Base-by-base conservation (phyloP, 2,329 filamentous ascomycete species). In the Cryphonectria carpinicola region DNA sequence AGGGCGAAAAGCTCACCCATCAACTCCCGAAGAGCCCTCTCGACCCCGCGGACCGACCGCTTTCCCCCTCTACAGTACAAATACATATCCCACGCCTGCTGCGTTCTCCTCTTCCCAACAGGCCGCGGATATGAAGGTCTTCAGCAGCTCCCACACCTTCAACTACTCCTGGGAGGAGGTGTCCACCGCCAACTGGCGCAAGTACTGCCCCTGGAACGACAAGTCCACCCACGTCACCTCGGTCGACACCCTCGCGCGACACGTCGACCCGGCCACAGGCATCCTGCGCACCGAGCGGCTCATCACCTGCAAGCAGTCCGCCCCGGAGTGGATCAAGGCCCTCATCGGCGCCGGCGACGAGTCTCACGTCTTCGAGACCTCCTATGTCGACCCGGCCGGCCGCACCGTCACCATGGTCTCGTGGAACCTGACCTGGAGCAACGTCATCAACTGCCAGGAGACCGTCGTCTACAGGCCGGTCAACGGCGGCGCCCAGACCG, bases 161-260 rank as follows among this genome's bases (percentile, higher is more conserved):
- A 88, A 97, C 84, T 99, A 99, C 87, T 97, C 95, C 62, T 99
- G 96, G 96, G 94, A 97, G 79, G 95, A 98, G 82, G 96, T 99
- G 49, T 97, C 94, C 37, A 94, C 94, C 19, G 94, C 93, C 80
- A 99, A 99, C 87, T 99, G 96, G 96, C 92, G 91, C 76, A 99
- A 99, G 82, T 99, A 99, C 84, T 97, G 94, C 78, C 95, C 95
- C 28, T 98, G 96, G 95, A 99, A 99, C 85, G 93, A 98, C 81
- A 96, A 97, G 84, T 95, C 93, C n/a, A 93, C 94, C 56, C 96
- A 99, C 82, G 96, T 99, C 75, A 90, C 97, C 75, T 95, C 94
- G 75, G 96, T 98, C 78, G 96, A 99, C 84, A 98, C 95, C 19
- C 83, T 99, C 77, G 92, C 90, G 67, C 93, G 96, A 62, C 75